A percentile compares a stretch with the other conserved stretches of the same genome.
Conservation (phyloP, 116 monocot species). For the Iris pallida region DNA sequence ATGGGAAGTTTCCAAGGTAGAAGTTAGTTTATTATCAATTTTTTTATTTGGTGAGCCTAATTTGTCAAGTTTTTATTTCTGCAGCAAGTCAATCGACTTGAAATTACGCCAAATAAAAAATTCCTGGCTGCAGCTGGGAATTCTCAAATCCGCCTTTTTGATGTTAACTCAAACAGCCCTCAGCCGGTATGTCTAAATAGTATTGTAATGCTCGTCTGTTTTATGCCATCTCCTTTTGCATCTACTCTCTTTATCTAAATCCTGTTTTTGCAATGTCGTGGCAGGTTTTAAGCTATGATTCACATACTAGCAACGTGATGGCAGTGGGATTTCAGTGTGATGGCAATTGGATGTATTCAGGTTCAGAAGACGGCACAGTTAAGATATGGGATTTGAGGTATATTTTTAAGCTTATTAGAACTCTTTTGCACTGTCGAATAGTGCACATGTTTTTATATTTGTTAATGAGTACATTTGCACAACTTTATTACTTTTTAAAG, state of each 20-base stretch:
- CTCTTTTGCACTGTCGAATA: no score
- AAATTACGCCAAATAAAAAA: slow-evolving; percentile 85
- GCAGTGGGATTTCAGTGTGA: slow-evolving; percentile 94
- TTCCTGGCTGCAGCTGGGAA: slow-evolving; percentile 96
- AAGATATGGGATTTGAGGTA: slow-evolving; percentile 99
- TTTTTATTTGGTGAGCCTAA: no score
- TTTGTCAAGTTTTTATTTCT: neutral
- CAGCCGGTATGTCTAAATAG: slow-evolving; percentile 53
- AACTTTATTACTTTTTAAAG: no score
- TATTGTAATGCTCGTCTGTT: neutral
- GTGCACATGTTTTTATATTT: no score
- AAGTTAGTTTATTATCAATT: no score
- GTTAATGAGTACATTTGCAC: no score
- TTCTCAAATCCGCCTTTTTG: slow-evolving; percentile 97
- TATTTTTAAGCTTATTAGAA: neutral
- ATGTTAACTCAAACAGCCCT: slow-evolving; percentile 83
- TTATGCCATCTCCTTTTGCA: neutral
- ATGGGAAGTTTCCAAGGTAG: no score
- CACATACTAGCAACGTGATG: slow-evolving; percentile 94
- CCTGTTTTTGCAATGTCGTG: neutral
- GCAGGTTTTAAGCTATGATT: slow-evolving; percentile 91
- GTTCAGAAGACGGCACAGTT: slow-evolving; percentile 98
- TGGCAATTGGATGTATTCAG: slow-evolving; percentile 99
- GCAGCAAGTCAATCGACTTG: slow-evolving; percentile 95
- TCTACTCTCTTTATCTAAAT: neutral